These are phyloP conservation scores for Yamadazyma kanchanaburiensis DNA, from an alignment of 1,139 yeast genomes.

Conservation along the genomic window DNA sequence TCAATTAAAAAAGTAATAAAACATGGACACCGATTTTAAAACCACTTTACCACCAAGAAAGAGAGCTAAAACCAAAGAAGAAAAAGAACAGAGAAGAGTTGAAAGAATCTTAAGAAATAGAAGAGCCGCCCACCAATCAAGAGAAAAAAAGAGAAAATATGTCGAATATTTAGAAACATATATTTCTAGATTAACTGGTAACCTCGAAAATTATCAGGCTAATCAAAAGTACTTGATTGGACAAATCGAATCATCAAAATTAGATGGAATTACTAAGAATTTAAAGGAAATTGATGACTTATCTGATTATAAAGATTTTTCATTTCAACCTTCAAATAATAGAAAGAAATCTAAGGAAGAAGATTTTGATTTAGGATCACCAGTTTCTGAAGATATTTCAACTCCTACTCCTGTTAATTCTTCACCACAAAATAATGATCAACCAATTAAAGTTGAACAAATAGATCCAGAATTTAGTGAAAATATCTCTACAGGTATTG, in stretches of 20 bases:
- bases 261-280: slow-evolving; percentile 2
- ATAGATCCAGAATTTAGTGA: neutral
- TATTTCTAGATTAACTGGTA: slow-evolving; percentile 47
- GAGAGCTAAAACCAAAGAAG: slow-evolving; percentile 94
- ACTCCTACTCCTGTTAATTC: neutral
- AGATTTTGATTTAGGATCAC: neutral
- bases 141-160: slow-evolving; percentile 94
- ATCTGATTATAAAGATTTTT: slow-evolving; percentile 7
- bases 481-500: no score
- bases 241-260: slow-evolving; percentile 2
- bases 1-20: neutral
- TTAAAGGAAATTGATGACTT: slow-evolving; percentile 8
- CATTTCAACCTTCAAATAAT: slow-evolving; percentile 7
- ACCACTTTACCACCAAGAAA: slow-evolving; percentile 84
- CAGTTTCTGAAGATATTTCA: neutral
- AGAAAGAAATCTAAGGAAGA: neutral
- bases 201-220: slow-evolving; percentile 18
- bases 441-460: neutral
- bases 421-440: neutral
- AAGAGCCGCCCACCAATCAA: slow-evolving; percentile 95
- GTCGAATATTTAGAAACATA: slow-evolving; percentile 79
- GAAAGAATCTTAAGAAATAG: slow-evolving; percentile 92
- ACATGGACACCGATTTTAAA: slow-evolving; percentile 19
- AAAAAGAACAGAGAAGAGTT: slow-evolving; percentile 92
- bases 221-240: slow-evolving; percentile 10